Evolutionary conservation across 495 filamentous ascomycete species (phyloP).

Genomic region (Tuber indicum): DNA sequence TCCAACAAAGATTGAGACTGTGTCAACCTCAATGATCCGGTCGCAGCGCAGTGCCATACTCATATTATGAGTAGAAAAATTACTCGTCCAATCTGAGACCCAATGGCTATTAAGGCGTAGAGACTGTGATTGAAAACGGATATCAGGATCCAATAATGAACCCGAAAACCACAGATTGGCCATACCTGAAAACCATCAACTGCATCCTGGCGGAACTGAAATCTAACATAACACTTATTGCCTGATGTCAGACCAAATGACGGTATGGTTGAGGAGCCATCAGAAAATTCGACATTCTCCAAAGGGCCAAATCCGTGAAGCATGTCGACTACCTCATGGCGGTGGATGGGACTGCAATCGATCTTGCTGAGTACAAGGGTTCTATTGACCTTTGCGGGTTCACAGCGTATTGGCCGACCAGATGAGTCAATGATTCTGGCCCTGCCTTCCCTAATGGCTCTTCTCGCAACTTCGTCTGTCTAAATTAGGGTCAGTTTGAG

Average conservation of each 20-base stretch:
- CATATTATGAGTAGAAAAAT: conserved; percentile 29
- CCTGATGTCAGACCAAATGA: conserved; percentile 33
- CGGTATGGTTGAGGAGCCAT: conserved; percentile 27
- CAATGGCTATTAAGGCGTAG: conserved; percentile 35
- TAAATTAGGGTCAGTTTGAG: conserved; percentile 16
- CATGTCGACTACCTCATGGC: conserved; percentile 27
- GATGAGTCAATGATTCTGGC: conserved; percentile 35
- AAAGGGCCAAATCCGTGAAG: conserved; percentile 38
- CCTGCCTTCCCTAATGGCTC: conserved; percentile 37
- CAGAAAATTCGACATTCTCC: conserved; percentile 36
- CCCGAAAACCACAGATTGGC: not conserved
- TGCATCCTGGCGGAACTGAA: conserved; percentile 39
- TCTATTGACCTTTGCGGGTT: conserved; percentile 40
- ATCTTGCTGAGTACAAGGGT: conserved; percentile 34
- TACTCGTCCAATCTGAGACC: conserved; percentile 40
- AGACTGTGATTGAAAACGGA: conserved; percentile 23
- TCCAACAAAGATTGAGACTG: conserved; percentile 36
- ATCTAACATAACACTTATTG: conserved; percentile 35
- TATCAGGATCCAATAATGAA: not conserved
- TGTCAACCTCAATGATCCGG: conserved; percentile 29
- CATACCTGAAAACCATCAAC: conserved; percentile 39
- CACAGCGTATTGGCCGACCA: conserved; percentile 40
- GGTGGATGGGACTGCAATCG: conserved; percentile 28
- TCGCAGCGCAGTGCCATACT: conserved; percentile 17
- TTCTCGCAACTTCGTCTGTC: conserved; percentile 36